Evolutionary conservation across 257 asterid genomes (phyloP).

Genomic region (Schizonepeta tenuifolia): DNA sequence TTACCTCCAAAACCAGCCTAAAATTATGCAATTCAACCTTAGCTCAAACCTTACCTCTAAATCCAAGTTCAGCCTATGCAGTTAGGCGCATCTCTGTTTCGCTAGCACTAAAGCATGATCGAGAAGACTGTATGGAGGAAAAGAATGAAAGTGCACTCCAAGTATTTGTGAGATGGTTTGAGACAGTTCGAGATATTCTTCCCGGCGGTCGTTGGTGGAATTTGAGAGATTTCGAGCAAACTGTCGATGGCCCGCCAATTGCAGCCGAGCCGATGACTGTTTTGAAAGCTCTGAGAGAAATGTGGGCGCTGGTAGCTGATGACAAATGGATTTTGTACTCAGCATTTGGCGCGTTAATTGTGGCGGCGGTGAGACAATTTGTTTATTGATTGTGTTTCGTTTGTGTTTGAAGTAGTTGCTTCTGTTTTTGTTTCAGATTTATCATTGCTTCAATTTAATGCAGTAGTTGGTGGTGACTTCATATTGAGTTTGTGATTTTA

Average conservation of each 20-base stretch:
- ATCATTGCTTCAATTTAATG: background rate
- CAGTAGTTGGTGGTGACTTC: background rate
- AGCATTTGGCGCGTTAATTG: constrained; percentile 46
- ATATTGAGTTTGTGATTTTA: constrained; percentile 6
- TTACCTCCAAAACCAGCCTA: constrained; percentile 22
- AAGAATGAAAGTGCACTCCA: constrained; percentile 20
- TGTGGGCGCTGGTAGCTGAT: constrained; percentile 51
- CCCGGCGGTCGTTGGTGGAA: constrained; percentile 59
- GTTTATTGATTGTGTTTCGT: background rate
- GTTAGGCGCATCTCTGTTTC: background rate
- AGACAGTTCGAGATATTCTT: constrained; percentile 24
- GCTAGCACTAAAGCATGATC: constrained; percentile 26
- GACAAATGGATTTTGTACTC: constrained; percentile 52
- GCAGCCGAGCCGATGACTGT: constrained; percentile 41
- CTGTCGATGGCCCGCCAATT: constrained; percentile 19
- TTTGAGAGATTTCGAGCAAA: constrained; percentile 35
- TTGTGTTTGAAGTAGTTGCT: constrained; percentile 15
- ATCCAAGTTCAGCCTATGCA: background rate
- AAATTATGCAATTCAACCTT: constrained; percentile 24
- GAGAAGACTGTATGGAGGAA: constrained; percentile 19
- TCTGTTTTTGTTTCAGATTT: constrained; percentile 18
- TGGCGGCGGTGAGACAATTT: constrained; percentile 49
- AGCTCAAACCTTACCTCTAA: constrained; percentile 7
- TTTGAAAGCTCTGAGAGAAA: constrained; percentile 41
- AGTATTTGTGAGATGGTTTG: constrained; percentile 34